Conservation (phyloP, 2,329 filamentous ascomycete species). For the Mycogone perniciosa region DNA sequence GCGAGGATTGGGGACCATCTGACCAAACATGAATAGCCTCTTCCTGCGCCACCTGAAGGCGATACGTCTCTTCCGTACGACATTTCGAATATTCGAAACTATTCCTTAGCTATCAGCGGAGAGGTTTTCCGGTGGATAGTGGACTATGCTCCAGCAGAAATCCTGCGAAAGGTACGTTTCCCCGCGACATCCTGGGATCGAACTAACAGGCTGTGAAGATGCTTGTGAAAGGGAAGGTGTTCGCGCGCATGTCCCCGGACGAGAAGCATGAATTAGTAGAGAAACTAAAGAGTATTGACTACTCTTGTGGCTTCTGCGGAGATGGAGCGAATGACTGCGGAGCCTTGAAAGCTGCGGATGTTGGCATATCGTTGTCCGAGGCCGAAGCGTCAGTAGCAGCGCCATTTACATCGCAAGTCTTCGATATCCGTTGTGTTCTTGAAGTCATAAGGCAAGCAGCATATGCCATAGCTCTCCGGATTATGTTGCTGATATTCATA, state of each 20-base stretch:
- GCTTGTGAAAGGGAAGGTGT: constrained; percentile 87
- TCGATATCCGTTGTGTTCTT: constrained; percentile 93
- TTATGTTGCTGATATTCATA: constrained; percentile 17
- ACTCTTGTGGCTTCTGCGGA: constrained; percentile 92
- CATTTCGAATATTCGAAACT: constrained; percentile 73
- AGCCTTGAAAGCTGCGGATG: constrained; percentile 92
- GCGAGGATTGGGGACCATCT: not conserved
- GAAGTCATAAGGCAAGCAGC: constrained; percentile 67
- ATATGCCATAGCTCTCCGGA: too few species aligned
- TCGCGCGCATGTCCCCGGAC: constrained; percentile 96
- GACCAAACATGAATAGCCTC: constrained; percentile 45
- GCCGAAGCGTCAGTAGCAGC: constrained; percentile 98
- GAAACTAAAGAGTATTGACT: constrained; percentile 92
- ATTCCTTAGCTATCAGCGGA: constrained; percentile 81
- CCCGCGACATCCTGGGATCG: not conserved
- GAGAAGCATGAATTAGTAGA: constrained; percentile 98
- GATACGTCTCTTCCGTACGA: constrained; percentile 85
- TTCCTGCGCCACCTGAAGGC: constrained; percentile 60
- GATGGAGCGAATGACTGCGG: constrained; percentile 98
- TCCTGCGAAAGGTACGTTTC: constrained; percentile 58
- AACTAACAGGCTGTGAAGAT: constrained; percentile 46
- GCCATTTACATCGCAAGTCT: constrained; percentile 89
- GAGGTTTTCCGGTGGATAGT: constrained; percentile 97
- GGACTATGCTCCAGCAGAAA: constrained; percentile 77
- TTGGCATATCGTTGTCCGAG: constrained; percentile 93